These are phyloP conservation scores for Cyathus striatus DNA, from an alignment of 768 basidiomycete species.

Conservation along the genomic window DNA sequence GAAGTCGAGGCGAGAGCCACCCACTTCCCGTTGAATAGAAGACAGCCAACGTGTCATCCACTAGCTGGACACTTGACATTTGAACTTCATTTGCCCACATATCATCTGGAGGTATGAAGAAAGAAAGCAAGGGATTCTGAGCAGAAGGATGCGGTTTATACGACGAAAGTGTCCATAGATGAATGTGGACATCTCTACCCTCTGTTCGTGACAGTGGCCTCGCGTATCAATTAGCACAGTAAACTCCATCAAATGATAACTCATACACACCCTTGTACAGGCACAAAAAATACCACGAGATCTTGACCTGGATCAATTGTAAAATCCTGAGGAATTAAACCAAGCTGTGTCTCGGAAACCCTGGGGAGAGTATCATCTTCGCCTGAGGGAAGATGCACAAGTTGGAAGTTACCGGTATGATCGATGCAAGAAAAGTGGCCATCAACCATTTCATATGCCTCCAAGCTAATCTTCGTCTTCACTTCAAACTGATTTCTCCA, in stretches of 20 bases:
- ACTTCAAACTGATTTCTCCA: slow-evolving; percentile 7
- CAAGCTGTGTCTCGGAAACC: slow-evolving; percentile 21
- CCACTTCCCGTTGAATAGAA: slow-evolving; percentile 29
- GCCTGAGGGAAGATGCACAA: background rate
- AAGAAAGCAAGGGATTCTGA: slow-evolving; percentile 16
- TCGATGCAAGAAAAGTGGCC: background rate
- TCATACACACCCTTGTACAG: slow-evolving; percentile 8
- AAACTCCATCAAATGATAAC: no score
- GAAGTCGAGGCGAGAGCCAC: slow-evolving; percentile 22
- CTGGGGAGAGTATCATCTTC: background rate
- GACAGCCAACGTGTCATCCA: slow-evolving; percentile 47
- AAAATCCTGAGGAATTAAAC: slow-evolving; percentile 44
- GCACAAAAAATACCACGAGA: slow-evolving; percentile 38
- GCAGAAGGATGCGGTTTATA: slow-evolving; percentile 39
- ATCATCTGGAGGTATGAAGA: slow-evolving; percentile 15
- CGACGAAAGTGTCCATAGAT: slow-evolving; percentile 39
- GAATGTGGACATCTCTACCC: slow-evolving; percentile 18
- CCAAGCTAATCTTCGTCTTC: background rate
- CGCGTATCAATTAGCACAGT: no score
- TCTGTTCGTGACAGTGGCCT: slow-evolving; percentile 6
- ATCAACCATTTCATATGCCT: background rate
- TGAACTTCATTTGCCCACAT: slow-evolving; percentile 14
- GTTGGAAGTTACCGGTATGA: background rate
- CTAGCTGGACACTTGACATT: slow-evolving; percentile 43
- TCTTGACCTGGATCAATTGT: slow-evolving; percentile 67